A percentile compares a stretch with the other conserved stretches of the same genome.
These are phyloP conservation scores for Asterophora parasitica DNA, from an alignment of 768 basidiomycete genomes.

Conservation along the genomic window DNA sequence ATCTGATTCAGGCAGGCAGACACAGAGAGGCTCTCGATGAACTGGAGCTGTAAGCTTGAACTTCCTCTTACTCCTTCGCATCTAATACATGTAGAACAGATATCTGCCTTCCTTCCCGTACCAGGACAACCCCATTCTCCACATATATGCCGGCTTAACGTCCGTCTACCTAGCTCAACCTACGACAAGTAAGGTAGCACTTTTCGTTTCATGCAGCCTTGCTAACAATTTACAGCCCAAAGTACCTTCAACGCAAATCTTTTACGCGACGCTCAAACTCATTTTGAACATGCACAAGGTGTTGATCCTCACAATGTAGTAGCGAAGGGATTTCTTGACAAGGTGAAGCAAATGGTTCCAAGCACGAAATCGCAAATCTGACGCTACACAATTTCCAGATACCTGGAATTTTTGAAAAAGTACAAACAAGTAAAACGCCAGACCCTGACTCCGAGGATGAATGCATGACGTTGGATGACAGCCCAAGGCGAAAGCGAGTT, in stretches of 20 bases:
- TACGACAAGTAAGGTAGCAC: constrained; percentile 9
- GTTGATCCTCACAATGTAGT: constrained; percentile 57
- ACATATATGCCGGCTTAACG: constrained; percentile 79
- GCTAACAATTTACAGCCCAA: constrained; percentile 2
- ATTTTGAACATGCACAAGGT: constrained; percentile 57
- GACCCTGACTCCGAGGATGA: constrained; percentile 31
- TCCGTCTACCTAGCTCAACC: constrained; percentile 58
- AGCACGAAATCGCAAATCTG: background rate
- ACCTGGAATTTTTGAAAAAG: constrained; percentile 4
- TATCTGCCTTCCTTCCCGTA: constrained; percentile 88
- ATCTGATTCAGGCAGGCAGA: constrained; percentile 52
- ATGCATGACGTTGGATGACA: constrained; percentile 21
- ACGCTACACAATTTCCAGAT: constrained; percentile 8
- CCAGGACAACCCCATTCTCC: constrained; percentile 73
- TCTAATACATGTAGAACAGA: constrained; percentile 31
- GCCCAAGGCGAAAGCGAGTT: constrained; percentile 31
- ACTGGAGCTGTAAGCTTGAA: constrained; percentile 65
- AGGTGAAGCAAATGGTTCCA: constrained; percentile 33
- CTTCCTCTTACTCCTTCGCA: background rate
- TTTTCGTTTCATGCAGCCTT: background rate
- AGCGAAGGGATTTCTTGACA: constrained; percentile 46
- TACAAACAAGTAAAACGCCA: constrained; percentile 3
- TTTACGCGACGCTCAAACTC: constrained; percentile 53
- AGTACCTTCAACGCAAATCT: constrained; percentile 27
- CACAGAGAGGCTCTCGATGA: constrained; percentile 77